Percentiles rank a stretch among this genome's conserved stretches.
phyloP scores from a whole-genome alignment of 495 filamentous ascomycete genomes.

The Evernia prunastri region DNA sequence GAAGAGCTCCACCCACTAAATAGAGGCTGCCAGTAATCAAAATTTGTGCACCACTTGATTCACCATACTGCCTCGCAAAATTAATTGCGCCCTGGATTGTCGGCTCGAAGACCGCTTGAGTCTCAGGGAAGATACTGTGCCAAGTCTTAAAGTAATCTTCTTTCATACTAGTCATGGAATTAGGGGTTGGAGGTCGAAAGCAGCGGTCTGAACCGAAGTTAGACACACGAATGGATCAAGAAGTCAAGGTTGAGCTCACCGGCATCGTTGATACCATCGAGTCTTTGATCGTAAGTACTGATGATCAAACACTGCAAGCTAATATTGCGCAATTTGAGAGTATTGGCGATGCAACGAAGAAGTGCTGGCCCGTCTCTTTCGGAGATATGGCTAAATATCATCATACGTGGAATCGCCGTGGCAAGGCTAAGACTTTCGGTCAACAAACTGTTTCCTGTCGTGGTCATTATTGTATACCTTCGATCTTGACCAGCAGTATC shows the following conservation, averaged over 20 bases:
- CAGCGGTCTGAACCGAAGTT: slow-evolving; percentile 28
- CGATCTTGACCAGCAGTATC: slow-evolving; percentile 17
- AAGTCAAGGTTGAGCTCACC: no score
- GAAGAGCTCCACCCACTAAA: slow-evolving; percentile 53
- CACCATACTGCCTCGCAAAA: slow-evolving; percentile 28
- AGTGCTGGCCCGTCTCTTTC: slow-evolving; percentile 35
- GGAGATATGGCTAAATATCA: slow-evolving; percentile 40
- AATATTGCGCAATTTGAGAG: slow-evolving; percentile 27
- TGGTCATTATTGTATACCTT: slow-evolving; percentile 20
- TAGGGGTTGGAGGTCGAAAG: slow-evolving; percentile 23
- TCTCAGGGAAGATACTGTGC: slow-evolving; percentile 27
- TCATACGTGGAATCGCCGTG: slow-evolving; percentile 22
- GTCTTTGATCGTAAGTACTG: slow-evolving; percentile 33
- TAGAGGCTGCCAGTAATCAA: slow-evolving; percentile 59
- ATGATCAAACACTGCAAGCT: slow-evolving; percentile 32
- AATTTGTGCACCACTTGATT: slow-evolving; percentile 33
- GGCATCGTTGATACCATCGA: slow-evolving; percentile 19
- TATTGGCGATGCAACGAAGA: slow-evolving; percentile 29
- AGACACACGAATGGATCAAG: no score
- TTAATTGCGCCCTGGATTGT: slow-evolving; percentile 35
- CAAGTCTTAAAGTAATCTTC: slow-evolving; percentile 28
- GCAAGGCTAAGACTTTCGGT: slow-evolving; percentile 8
- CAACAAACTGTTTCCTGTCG: no score
- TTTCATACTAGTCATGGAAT: slow-evolving; percentile 28
- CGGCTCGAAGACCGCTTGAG: slow-evolving; percentile 25